Percentiles rank a stretch among this genome's conserved stretches.
phyloP scores from a whole-genome alignment of 2,329 filamentous ascomycete species.

The Waltergamsia citrina region DNA sequence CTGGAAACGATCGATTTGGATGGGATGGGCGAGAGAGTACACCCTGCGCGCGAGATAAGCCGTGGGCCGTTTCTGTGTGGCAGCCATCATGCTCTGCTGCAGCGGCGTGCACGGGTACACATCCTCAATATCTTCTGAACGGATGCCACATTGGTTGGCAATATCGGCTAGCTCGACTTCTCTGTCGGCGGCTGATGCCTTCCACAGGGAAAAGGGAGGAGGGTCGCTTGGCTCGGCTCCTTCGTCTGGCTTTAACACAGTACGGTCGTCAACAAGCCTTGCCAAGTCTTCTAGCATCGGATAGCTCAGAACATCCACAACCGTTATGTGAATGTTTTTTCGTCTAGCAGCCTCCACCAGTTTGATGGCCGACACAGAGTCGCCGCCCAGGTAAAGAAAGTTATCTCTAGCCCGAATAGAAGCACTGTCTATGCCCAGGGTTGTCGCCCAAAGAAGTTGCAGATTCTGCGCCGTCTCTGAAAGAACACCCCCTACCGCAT shows the following conservation, averaged over 20 bases:
- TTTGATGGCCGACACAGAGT: slow-evolving; percentile 10
- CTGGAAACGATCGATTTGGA: slow-evolving; percentile 4
- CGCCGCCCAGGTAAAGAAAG: slow-evolving; percentile 9
- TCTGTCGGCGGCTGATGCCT: slow-evolving; percentile 1
- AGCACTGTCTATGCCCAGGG: slow-evolving; percentile 3
- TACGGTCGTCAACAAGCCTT: slow-evolving; percentile 2
- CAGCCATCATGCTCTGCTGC: slow-evolving; percentile 20
- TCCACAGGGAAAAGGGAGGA: slow-evolving; percentile 4
- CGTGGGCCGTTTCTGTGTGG: slow-evolving; percentile 4
- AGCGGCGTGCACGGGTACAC: slow-evolving; percentile 24
- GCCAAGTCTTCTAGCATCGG: slow-evolving; percentile 5
- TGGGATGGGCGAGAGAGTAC: slow-evolving; percentile 2
- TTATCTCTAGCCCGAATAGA: slow-evolving; percentile 4
- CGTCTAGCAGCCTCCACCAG: slow-evolving; percentile 8
- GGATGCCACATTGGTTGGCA: slow-evolving; percentile 4
- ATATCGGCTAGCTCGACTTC: slow-evolving; percentile 2
- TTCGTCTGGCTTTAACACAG: slow-evolving; percentile 4
- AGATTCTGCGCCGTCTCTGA: slow-evolving; percentile 5
- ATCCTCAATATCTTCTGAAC: slow-evolving; percentile 14
- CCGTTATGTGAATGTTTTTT: slow-evolving; percentile 1
- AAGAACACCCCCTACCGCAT: background rate
- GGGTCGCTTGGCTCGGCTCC: slow-evolving; percentile 1
- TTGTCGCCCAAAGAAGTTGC: slow-evolving; percentile 2
- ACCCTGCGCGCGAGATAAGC: slow-evolving; percentile 5
- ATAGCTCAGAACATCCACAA: slow-evolving; percentile 1